A percentile compares a stretch with the other conserved stretches of the same genome.
phyloP scores from a whole-genome alignment of 2,329 filamentous ascomycete genomes.

The Colletotrichum cordylinicola region DNA sequence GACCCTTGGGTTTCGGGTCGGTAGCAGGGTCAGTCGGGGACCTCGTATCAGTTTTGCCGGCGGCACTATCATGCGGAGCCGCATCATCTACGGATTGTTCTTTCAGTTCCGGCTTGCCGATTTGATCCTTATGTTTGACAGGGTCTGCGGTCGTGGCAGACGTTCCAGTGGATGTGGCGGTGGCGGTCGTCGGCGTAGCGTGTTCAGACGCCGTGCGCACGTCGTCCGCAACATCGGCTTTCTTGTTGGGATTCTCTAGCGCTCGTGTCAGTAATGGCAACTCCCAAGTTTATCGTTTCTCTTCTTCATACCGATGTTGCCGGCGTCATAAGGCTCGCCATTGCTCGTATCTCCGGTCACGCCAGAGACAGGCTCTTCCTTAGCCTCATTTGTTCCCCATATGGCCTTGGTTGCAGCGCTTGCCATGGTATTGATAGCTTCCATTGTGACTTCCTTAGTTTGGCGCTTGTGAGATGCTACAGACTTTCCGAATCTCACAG shows the following conservation, averaged over 20 bases:
- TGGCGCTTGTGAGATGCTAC: background rate
- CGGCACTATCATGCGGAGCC: conserved; percentile 25
- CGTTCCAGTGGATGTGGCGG: background rate
- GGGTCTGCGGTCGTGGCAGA: background rate
- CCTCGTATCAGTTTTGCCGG: conserved; percentile 46
- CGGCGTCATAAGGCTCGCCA: conserved; percentile 79
- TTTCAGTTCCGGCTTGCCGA: conserved; percentile 26
- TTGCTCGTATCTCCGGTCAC: conserved; percentile 68
- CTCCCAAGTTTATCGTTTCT: background rate
- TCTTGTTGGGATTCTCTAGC: conserved; percentile 1
- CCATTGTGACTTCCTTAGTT: conserved; percentile 52
- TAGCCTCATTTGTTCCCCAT: conserved; percentile 46
- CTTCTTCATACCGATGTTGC: conserved; percentile 64
- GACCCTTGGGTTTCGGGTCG: conserved; percentile 37
- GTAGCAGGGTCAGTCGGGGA: conserved; percentile 39
- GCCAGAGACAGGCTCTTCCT: conserved; percentile 75
- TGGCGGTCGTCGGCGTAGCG: background rate
- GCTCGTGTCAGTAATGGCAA: background rate
- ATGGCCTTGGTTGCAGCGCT: conserved; percentile 45
- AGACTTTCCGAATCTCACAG: background rate
- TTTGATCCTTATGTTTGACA: background rate
- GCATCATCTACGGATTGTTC: conserved; percentile 24
- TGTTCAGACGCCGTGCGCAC: background rate
- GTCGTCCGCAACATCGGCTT: background rate
- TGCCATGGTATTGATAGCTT: conserved; percentile 64